phyloP scores from a whole-genome alignment of 495 filamentous ascomycete genomes.

The Lasiosphaeris hirsuta region DNA sequence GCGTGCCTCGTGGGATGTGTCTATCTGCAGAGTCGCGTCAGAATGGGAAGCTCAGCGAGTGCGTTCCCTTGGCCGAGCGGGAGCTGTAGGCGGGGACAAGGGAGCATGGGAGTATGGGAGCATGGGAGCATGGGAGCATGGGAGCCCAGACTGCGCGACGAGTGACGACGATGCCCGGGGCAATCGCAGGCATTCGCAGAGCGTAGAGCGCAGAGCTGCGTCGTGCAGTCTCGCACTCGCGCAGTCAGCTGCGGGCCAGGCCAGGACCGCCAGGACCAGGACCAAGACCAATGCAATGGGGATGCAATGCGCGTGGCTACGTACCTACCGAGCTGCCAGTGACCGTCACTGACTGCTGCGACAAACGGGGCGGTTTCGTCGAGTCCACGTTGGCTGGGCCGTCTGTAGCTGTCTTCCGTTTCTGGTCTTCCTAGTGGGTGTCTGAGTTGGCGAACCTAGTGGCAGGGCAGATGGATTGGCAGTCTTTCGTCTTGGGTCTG shows the following conservation, averaged over 20 bases:
- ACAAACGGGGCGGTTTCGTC: constrained; percentile 9
- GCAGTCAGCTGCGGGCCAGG: background rate
- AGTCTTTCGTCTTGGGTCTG: constrained; percentile 24
- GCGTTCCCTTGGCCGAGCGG: background rate
- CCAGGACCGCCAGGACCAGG: background rate
- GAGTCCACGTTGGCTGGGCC: constrained; percentile 3
- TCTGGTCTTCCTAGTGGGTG: constrained; percentile 17
- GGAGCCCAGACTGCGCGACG: too few relatives aligned
- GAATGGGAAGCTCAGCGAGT: constrained; percentile 21
- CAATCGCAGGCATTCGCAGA: too few relatives aligned
- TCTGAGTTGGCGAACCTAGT: constrained; percentile 30
- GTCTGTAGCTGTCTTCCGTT: background rate
- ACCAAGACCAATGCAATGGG: constrained; percentile 4
- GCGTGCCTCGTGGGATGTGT: constrained; percentile 26
- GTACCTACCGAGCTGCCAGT: constrained; percentile 14
- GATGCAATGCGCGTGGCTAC: constrained; percentile 12
- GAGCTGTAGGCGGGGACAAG: constrained; percentile 4
- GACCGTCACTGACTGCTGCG: constrained; percentile 1
- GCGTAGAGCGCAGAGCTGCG: too few relatives aligned
- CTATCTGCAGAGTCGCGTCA: constrained; percentile 38
- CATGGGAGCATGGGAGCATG: too few relatives aligned
- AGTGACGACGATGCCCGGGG: too few relatives aligned
- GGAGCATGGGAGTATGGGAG: background rate
- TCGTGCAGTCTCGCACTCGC: too few relatives aligned
- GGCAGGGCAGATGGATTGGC: background rate